These are phyloP conservation scores for Pinus tabuliformis DNA, from an alignment of 75 land plant species.

Conservation along the genomic window DNA sequence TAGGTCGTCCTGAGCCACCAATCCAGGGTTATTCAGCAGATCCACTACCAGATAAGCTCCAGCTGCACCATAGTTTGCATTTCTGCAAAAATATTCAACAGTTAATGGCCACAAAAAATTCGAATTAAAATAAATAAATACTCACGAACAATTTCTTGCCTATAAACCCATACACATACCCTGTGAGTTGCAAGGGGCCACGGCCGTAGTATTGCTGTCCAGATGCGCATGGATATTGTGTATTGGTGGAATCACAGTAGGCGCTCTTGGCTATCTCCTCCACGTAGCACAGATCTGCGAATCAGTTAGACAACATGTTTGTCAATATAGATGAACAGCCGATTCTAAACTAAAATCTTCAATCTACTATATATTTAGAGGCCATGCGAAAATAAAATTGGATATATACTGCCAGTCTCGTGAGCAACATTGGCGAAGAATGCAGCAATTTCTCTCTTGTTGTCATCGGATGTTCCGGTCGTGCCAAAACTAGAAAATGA, in stretches of 20 bases:
- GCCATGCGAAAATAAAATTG: background rate
- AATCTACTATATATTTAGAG: too few relatives aligned
- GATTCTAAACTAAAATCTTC: too few relatives aligned
- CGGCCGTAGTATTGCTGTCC: background rate
- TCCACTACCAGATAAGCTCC: background rate
- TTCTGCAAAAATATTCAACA: background rate
- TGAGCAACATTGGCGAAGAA: constrained; percentile 25
- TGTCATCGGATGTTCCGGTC: constrained; percentile 12
- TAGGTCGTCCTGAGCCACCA: background rate
- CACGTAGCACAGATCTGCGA: too few relatives aligned
- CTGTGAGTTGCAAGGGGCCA: constrained; percentile 2
- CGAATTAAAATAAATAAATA: background rate
- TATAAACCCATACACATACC: background rate
- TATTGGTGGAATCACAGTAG: background rate
- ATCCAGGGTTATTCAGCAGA: background rate
- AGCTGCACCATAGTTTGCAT: background rate
- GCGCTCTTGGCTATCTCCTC: too few relatives aligned
- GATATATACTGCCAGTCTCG: constrained; percentile 8
- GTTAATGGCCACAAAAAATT: background rate
- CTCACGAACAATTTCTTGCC: too few relatives aligned
- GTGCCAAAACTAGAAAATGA: constrained; percentile 15
- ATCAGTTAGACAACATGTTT: too few relatives aligned
- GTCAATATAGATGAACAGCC: too few relatives aligned
- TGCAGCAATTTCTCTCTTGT: constrained; percentile 24
- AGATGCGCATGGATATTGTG: background rate